Evolutionary conservation across 352 stramenopile genomes (phyloP), one percentile per base, ranked within the genome.

Genomic region (Saprolegnia parasitica): DNA sequence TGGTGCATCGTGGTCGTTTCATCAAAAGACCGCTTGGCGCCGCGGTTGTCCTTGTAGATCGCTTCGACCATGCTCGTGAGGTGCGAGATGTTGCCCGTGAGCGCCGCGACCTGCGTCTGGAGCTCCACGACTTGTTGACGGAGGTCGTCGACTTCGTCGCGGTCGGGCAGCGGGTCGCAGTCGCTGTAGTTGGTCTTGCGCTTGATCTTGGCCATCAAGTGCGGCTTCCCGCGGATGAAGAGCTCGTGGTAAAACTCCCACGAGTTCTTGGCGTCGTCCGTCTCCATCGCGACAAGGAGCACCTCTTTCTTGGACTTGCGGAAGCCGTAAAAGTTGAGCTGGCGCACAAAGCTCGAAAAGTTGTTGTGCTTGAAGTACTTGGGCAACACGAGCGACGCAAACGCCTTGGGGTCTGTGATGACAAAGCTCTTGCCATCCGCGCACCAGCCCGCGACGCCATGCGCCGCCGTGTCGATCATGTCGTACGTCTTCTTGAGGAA

Each of bases 341-440:
- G 90, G 24, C 90, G 81, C 66, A 97, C 89, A 72, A 97, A 97
- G 52, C 86, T 96, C 56, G 83, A 90, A 66, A 96, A 96, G 72
- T 96, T 97, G 73, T 84, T 86, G 81, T 97, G 90, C 76, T 96
- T 96, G 76, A 97, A 96, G 81, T 96, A 96, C 37, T 82, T 76
- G 3, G 90, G 90, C 72, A 97, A 91, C n/a, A 96, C 83, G 70
- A 84, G 76, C 71, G 93, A 83, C 0, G 89, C 87, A 74, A 97
- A 96, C 32, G 78, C 79, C 24, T 82, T 74, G 8, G 89, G 87
- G 68, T 93, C 85, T 74, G 94, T 93, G 18, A 96, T 82, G 46
- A 96, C 78, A 74, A 97, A 96, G 63, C 80, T 91, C 45, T 94
- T 85, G 32, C 90, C 90, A 3, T 71, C 71, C 0, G 72, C 40